phyloP scores from a whole-genome alignment of 2,329 filamentous ascomycete species.

The Cryphonectria carpinicola region DNA sequence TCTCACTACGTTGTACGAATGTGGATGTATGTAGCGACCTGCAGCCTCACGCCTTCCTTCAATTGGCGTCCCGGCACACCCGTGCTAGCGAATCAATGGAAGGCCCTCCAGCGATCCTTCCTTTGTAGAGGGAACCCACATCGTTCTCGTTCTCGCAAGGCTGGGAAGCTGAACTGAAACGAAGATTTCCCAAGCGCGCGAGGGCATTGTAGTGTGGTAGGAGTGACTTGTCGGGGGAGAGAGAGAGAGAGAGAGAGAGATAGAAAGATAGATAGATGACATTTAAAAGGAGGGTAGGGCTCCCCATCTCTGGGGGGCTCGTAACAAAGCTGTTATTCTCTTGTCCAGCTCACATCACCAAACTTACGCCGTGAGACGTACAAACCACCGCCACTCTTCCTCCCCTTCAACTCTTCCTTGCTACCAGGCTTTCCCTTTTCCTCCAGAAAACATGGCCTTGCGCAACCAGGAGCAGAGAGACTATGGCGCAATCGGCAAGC shows the following conservation, averaged over 20 bases:
- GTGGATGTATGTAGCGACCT: neutral
- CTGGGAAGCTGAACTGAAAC: neutral
- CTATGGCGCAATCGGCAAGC: slow-evolving; percentile 14
- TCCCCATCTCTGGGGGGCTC: neutral
- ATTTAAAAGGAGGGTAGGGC: slow-evolving; percentile 1
- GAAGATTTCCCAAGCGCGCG: neutral
- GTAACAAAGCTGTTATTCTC: neutral
- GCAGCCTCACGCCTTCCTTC: neutral
- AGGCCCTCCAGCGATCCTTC: neutral
- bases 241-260: neutral
- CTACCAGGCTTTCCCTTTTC: neutral
- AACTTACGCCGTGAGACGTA: neutral
- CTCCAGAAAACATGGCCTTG: neutral
- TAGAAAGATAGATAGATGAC: neutral
- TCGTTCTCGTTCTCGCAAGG: slow-evolving; percentile 1
- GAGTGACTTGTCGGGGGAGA: neutral
- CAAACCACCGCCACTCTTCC: too few species aligned
- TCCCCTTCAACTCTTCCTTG: neutral
- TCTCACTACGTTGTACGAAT: neutral
- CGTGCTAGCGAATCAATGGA: neutral
- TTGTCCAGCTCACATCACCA: neutral
- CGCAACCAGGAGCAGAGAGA: neutral
- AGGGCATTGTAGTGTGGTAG: neutral
- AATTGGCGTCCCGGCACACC: neutral
- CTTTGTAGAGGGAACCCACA: neutral